These are phyloP conservation scores for Gyrodon lividus DNA, from an alignment of 768 basidiomycete species.

Conservation along the genomic window DNA sequence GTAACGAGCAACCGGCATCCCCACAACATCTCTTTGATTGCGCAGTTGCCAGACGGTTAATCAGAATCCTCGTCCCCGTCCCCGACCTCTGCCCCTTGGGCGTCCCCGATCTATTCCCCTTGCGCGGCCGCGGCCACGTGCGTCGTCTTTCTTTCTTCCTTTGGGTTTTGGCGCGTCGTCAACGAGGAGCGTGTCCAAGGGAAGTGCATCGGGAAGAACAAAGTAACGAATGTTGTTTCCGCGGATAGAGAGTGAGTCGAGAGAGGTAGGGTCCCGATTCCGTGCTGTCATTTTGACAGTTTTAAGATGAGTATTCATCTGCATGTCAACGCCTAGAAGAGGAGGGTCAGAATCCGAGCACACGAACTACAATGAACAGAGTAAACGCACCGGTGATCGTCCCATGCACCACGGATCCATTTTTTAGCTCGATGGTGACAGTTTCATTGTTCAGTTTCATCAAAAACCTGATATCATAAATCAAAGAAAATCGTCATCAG, in stretches of 20 bases:
- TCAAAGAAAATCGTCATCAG: constrained; percentile 23
- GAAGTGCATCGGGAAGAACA: constrained; percentile 95
- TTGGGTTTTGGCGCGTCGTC: constrained; percentile 98
- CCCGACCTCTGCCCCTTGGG: constrained; percentile 55
- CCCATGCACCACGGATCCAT: constrained; percentile 91
- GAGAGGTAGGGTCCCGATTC: constrained; percentile 81
- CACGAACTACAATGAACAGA: not conserved
- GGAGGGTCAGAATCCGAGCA: constrained; percentile 3
- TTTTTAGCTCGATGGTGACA: constrained; percentile 97
- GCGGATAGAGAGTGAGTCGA: constrained; percentile 91
- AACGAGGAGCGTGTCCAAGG: constrained; percentile 93
- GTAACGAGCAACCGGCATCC: not conserved
- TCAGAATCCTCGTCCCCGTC: constrained; percentile 45
- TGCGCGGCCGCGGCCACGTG: constrained; percentile 63
- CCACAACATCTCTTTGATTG: constrained; percentile 2
- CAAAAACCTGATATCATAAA: constrained; percentile 66
- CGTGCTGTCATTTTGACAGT: constrained; percentile 95
- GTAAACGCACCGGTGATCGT: constrained; percentile 85
- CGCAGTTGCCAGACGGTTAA: too few species aligned
- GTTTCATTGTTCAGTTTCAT: constrained; percentile 99
- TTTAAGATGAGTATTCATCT: constrained; percentile 99
- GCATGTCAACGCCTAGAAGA: constrained; percentile 89
- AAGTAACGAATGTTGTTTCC: constrained; percentile 98
- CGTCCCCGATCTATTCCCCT: constrained; percentile 48
- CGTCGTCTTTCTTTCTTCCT: constrained; percentile 83